Base-by-base conservation (phyloP, 2,329 filamentous ascomycete species). In the Aspergillus intermedius region DNA sequence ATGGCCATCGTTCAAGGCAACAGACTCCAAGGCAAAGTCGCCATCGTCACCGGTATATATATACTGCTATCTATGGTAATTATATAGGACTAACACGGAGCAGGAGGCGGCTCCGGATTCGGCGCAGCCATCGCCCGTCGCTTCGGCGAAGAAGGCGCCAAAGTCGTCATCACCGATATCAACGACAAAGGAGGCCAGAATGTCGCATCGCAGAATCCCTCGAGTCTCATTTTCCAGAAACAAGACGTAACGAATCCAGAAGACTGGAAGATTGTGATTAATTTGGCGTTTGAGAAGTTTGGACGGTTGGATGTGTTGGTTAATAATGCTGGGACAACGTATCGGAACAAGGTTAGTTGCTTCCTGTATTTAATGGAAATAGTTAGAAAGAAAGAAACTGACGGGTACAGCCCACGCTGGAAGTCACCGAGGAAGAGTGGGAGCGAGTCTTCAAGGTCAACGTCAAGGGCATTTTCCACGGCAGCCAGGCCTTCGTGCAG, bases 241-340 rank as follows among this genome's bases (percentile, higher is more conserved):
- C 62, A 64, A 56, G 65, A 71, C 44, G 67, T 70, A 2, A 68
- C 65, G 25, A 63, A 60, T 5, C 54, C 50, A 5, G 49, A 49
- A 1, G 66, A 69, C 42, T 71, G 69, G 69, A 60, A 58, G 28
- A 49, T 54, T 1, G 56, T 64, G 6, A 52, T 66, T n/a, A 60
- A 65, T 3, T 15, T 62, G 23, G 57, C 61, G 0, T 56, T 73
- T 22, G 45, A 58, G 4, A 60, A 59, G 39, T 61, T 63, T 28
- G 65, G 66, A 1, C 54, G 60, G 19, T 53, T 77, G 45, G 70
- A 76, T 58, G 62, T 73, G 13, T 54, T 77, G 44, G 65, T 76
- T 39, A 76, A 76, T 50, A 76, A 76, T 60, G 73, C 74, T 6
- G 74, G 74, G 10, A 70, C 63, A 13, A 61, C 60, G 13, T 70